A percentile compares a stretch with the other conserved stretches of the same genome.
phyloP scores from a whole-genome alignment of 2,329 filamentous ascomycete genomes.

The Pleurostoma richardsiae region DNA sequence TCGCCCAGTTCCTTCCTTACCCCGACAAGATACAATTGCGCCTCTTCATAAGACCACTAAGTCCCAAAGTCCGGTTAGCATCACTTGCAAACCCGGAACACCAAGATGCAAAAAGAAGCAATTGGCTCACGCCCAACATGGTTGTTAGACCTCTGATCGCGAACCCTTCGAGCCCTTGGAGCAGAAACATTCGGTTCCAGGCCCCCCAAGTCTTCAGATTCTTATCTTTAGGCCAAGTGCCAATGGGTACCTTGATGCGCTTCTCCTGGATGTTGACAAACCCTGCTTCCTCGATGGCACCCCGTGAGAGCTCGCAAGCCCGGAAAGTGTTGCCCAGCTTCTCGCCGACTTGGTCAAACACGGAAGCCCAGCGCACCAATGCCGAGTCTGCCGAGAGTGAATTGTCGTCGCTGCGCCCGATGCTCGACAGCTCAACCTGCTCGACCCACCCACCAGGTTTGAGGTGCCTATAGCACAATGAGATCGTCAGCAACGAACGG shows the following conservation, averaged over 20 bases:
- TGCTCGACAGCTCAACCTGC: conserved; percentile 14
- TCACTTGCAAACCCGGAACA: too few species aligned
- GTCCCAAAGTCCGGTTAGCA: too few species aligned
- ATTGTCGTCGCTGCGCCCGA: conserved; percentile 11
- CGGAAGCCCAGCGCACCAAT: conserved; percentile 13
- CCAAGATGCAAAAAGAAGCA: too few species aligned
- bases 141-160: conserved; percentile 23
- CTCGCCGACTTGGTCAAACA: conserved; percentile 9
- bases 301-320: conserved; percentile 5
- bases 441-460: conserved; percentile 15
- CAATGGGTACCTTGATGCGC: background rate
- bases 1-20: conserved; percentile 22
- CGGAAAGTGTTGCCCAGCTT: conserved; percentile 6
- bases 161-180: conserved; percentile 24
- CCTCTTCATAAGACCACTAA: conserved; percentile 14
- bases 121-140: conserved; percentile 18
- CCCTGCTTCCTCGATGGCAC: conserved; percentile 19
- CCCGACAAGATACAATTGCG: conserved; percentile 21
- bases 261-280: conserved; percentile 23
- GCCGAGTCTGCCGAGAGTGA: conserved; percentile 10
- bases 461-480: conserved; percentile 10
- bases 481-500: too few species aligned
- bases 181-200: conserved; percentile 13
- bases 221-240: too few species aligned
- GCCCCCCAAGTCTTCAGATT: too few species aligned